A percentile compares a stretch with the other conserved stretches of the same genome.
These are phyloP conservation scores for Irpex sp. DNA, from an alignment of 1,284 basidiomycete genomes.

Conservation along the genomic window DNA sequence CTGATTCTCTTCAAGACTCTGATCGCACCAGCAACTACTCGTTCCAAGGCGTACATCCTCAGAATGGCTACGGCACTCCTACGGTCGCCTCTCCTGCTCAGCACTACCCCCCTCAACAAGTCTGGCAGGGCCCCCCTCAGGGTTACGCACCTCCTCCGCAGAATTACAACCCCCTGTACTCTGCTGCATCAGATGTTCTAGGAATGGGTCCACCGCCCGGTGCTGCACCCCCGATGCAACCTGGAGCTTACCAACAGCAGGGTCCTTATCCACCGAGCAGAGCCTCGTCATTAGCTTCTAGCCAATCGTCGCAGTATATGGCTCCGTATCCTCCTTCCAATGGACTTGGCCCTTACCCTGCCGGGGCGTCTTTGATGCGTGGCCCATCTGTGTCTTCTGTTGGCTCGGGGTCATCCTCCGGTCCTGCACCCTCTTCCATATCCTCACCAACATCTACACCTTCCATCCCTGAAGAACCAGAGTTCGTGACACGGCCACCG, in stretches of 20 bases:
- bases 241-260: conserved; percentile 10
- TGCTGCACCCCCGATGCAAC: conserved; percentile 15
- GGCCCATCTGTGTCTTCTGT: conserved; percentile 10
- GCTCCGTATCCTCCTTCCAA: conserved; percentile 5
- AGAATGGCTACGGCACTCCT: conserved; percentile 6
- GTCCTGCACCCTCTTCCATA: conserved; percentile 25
- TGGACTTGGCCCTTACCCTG: conserved; percentile 9
- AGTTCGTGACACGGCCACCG: conserved; percentile 55
- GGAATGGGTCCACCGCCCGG: conserved; percentile 65
- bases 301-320: conserved; percentile 6
- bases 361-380: conserved; percentile 7
- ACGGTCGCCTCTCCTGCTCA: conserved; percentile 18
- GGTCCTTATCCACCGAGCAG: conserved; percentile 8
- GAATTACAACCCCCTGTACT: conserved; percentile 56
- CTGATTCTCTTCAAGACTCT: conserved; percentile 22
- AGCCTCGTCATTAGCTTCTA: conserved; percentile 2
- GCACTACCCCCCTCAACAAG: conserved; percentile 24
- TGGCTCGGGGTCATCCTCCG: conserved; percentile 9
- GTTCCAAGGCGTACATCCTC: conserved; percentile 27
- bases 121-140: conserved; percentile 33
- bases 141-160: conserved; percentile 32
- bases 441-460: conserved; percentile 16
- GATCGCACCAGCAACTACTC: conserved; percentile 32
- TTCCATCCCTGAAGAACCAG: conserved; percentile 26
- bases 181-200: conserved; percentile 78